Base-by-base conservation (phyloP, 139 green algal genomes). In the Chlorella vulgaris region DNA sequence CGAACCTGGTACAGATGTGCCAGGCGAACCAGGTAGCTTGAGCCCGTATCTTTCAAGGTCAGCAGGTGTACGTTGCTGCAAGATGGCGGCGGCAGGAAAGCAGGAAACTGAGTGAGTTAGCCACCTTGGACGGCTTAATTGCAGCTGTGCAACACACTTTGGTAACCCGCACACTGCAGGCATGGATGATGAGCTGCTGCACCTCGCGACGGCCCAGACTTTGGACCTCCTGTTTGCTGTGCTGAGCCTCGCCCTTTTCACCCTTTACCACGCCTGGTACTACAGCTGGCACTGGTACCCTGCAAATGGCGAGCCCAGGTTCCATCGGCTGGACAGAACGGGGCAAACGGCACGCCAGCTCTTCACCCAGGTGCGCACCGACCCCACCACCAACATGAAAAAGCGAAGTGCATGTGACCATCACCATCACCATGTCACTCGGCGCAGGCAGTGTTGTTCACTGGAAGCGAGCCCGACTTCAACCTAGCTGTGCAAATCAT, bases 21-120 rank as follows among this genome's bases (percentile, higher is more conserved):
- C 39, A 93, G 76, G 19, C 89, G 66, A 18, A 93, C 22, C 5
- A 93, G 76, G 33, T 89, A 60, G 29, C 7, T 53, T 6, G 19
- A 22, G 0, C 69, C 74, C 0, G 42, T 69, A 51, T 86, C 63
- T 71, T 85, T 85, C 7, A 93, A 76, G 21, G 89, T 93, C 28
- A 93, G 39, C 55, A 93, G 76, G 70, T 92, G 89, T 55, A 90
- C 83, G 40, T 91, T 93, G 31, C 65, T 74, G 73, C 73, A 68
- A 26, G 3, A 28, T 36, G 67, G 67, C 67, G 38, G 36, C 15
- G 8, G 36, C 36, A 26, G 31, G 69, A 50, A n/a, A n/a, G 69
- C 40, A 71, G 36, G 3, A 29, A 33, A 22, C 10, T 7, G 31
- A 5, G 40, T 6, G 19, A n/a, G n/a, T 15, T 28, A 28, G n/a